These are phyloP conservation scores for Paulownia fortunei DNA, from an alignment of 257 asterid species.

Conservation along the genomic window DNA sequence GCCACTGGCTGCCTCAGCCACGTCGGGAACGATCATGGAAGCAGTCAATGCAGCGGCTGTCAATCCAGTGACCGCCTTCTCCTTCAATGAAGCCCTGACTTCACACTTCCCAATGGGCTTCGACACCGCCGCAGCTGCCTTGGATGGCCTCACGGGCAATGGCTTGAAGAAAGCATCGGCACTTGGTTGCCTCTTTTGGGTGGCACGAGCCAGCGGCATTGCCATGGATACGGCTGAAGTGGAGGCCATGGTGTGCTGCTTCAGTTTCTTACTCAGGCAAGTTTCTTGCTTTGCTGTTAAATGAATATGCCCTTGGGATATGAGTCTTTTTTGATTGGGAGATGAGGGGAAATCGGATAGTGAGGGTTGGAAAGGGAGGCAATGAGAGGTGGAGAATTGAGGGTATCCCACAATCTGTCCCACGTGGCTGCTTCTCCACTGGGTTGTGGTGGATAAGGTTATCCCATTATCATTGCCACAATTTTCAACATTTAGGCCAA, in stretches of 20 bases:
- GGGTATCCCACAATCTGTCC: conserved; percentile 32
- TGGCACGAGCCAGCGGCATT: conserved; percentile 56
- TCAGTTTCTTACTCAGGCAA: conserved; percentile 17
- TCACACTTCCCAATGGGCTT: conserved; percentile 53
- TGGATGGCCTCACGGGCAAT: conserved; percentile 51
- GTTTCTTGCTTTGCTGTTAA: conserved; percentile 4
- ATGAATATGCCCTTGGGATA: conserved; percentile 21
- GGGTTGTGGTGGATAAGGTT: conserved; percentile 64
- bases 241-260: conserved; percentile 56
- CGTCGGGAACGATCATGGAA: conserved; percentile 68
- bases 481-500: not conserved
- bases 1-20: conserved; percentile 78
- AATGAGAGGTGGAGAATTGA: conserved; percentile 65
- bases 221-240: conserved; percentile 74
- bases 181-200: conserved; percentile 49
- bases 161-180: conserved; percentile 63
- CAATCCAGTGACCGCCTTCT: conserved; percentile 76
- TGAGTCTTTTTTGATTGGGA: conserved; percentile 24
- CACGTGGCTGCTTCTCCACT: conserved; percentile 61
- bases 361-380: conserved; percentile 17
- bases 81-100: conserved; percentile 73
- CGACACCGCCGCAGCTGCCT: conserved; percentile 28
- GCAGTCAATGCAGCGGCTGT: conserved; percentile 85
- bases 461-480: conserved; percentile 32
- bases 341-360: conserved; percentile 15